phyloP scores from a whole-genome alignment of 495 filamentous ascomycete genomes.

The Parathielavia hyrcaniae region DNA sequence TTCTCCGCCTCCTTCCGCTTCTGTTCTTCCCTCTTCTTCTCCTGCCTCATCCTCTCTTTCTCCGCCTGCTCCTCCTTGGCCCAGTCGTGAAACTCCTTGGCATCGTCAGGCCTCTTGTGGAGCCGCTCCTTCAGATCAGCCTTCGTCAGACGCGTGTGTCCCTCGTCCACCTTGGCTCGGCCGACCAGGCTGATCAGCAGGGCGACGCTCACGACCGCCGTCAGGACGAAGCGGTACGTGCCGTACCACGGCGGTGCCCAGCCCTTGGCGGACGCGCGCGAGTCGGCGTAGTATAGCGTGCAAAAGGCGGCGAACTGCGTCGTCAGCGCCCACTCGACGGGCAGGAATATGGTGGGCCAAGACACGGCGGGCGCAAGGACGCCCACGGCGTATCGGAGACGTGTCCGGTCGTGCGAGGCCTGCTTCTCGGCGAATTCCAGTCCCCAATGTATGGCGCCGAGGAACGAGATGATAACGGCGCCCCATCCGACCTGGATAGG shows the following conservation, averaged over 20 bases:
- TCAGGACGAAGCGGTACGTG: conserved; percentile 92
- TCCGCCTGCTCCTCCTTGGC: conserved; percentile 33
- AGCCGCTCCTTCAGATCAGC: conserved; percentile 54
- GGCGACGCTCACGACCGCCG: conserved; percentile 81
- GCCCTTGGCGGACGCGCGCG: conserved; percentile 64
- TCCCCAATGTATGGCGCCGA: conserved; percentile 93
- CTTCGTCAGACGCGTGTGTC: conserved; percentile 39
- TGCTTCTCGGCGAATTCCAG: conserved; percentile 57
- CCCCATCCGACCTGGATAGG: conserved; percentile 91
- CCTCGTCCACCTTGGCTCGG: conserved; percentile 71
- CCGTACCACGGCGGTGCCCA: conserved; percentile 88
- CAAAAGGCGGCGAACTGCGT: conserved; percentile 85
- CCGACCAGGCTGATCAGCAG: conserved; percentile 82
- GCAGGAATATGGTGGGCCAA: conserved; percentile 88
- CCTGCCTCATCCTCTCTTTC: conserved; percentile 28
- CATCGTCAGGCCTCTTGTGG: conserved; percentile 7
- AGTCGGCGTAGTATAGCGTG: conserved; percentile 82
- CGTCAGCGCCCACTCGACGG: conserved; percentile 82
- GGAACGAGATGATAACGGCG: conserved; percentile 90
- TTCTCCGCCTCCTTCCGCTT: conserved; percentile 29
- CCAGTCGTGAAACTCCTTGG: conserved; percentile 47
- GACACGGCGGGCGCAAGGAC: conserved; percentile 77
- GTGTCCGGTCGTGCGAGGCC: conserved; percentile 30
- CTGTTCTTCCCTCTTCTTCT: conserved; percentile 35
- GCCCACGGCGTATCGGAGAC: conserved; percentile 71